Evolutionary conservation across 2,329 filamentous ascomycete genomes (phyloP), one percentile per base, ranked within the genome.

Genomic region (Trichoderma sp.): DNA sequence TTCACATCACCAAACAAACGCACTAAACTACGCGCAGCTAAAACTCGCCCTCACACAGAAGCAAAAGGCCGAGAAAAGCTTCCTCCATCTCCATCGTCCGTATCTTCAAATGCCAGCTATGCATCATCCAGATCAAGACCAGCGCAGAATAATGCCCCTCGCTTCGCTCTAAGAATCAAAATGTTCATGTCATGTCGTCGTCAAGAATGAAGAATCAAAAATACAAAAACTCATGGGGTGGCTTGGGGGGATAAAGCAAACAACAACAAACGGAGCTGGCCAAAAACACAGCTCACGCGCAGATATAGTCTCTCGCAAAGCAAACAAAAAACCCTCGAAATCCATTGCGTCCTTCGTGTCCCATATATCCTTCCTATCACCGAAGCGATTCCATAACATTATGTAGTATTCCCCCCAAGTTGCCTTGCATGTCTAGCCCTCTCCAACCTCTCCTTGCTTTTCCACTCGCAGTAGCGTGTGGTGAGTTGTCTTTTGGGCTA

Each of bases 121-220:
- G 69, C 74, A 71, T 68, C 71, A n/a, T 62, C 24, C 65, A 62
- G 33, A 31, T 33, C 11, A 77, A 67, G 59, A 29, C 62, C 31
- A 74, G 69, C 69, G 62, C 24, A 73, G 64, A 65, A 56, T 67
- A 41, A 60, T 38, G 50, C 38, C 59, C n/a, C 69, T 68, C 53
- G 75, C 77, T 77, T 56, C 69, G 74, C 74, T 78, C 77, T 77
- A 77, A 77, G 69, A 77, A 76, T 76, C 75, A 76, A 50, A 62
- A 77, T 76, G 71, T 74, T 75, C 76, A 76, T 68, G 74, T 78
- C 77, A 74, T 78, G 75, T 78, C 77, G 77, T 78, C 77, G 71
- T 78, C 62, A 78, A 66, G 64, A 76, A 60, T 63, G 59, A 73
- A 59, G 67, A 56, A 71, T 62, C 33, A 62, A 59, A 66, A 71